Conservation (phyloP, 768 basidiomycete species). For the Nidula microcarpa region DNA sequence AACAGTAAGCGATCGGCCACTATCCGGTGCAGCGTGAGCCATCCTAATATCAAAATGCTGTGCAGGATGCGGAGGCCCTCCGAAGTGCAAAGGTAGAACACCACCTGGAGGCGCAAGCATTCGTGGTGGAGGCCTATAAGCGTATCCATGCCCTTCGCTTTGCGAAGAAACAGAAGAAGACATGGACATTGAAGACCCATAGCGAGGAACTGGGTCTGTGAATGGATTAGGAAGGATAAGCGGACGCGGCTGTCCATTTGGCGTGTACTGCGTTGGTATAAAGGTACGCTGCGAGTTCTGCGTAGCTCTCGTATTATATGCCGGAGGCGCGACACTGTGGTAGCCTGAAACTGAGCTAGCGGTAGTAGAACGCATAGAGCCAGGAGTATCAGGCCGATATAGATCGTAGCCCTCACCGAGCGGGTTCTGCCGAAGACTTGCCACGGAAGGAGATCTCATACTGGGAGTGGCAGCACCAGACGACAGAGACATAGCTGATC, state of each 20-base stretch:
- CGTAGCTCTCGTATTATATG: too few species aligned
- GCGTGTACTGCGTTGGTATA: too few species aligned
- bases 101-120: too few species aligned
- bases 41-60: too few species aligned
- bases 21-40: too few species aligned
- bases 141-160: slow-evolving; percentile 1
- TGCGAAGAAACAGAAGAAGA: slow-evolving; percentile 1
- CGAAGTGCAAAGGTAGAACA: too few species aligned
- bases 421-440: slow-evolving; percentile 2
- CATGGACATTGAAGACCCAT: slow-evolving; percentile 6
- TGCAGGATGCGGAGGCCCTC: too few species aligned
- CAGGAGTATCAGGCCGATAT: slow-evolving; percentile 7
- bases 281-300: too few species aligned
- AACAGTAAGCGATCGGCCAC: too few species aligned
- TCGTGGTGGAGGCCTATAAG: not conserved
- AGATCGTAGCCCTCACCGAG: slow-evolving; percentile 4
- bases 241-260: too few species aligned
- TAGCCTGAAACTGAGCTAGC: slow-evolving; percentile 3
- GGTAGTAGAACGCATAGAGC: slow-evolving; percentile 5
- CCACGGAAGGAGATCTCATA: slow-evolving; percentile 2
- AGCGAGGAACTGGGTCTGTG: slow-evolving; percentile 10
- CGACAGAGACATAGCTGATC: not conserved
- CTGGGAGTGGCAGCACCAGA: not conserved
- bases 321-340: too few species aligned
- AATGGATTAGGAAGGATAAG: slow-evolving; percentile 11